Conservation (phyloP, 805 yeast genomes). For the Teunomyces cretensis region DNA sequence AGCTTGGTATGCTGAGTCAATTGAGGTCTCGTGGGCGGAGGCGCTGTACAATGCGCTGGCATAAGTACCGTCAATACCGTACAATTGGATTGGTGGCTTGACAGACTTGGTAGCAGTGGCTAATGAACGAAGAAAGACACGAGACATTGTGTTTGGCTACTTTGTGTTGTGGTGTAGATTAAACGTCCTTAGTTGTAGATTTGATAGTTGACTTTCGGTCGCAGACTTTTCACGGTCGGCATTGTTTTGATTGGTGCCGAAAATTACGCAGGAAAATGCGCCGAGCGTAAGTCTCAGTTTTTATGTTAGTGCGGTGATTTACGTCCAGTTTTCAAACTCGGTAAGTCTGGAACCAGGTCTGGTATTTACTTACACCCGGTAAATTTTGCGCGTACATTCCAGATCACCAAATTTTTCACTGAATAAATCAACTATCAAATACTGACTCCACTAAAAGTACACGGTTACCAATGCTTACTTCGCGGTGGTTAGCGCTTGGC, state of each 20-base stretch:
- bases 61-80: slow-evolving; percentile 94
- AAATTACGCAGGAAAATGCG: not conserved
- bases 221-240: slow-evolving; percentile 5
- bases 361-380: not conserved
- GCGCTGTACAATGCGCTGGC: slow-evolving; percentile 94
- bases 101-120: slow-evolving; percentile 67
- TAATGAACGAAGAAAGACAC: slow-evolving; percentile 66
- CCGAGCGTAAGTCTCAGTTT: not conserved
- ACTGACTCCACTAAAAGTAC: not conserved
- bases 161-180: slow-evolving; percentile 5
- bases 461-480: not conserved
- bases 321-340: not conserved
- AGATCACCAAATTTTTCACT: slow-evolving; percentile 1
- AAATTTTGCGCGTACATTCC: not conserved
- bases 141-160: slow-evolving; percentile 28
- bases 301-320: not conserved
- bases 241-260: slow-evolving; percentile 4
- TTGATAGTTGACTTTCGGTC: slow-evolving; percentile 4
- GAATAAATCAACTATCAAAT: not conserved
- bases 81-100: slow-evolving; percentile 90
- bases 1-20: slow-evolving; percentile 68
- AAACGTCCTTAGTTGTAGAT: slow-evolving; percentile 3
- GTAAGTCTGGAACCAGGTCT: not conserved
- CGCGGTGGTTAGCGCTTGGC: slow-evolving; percentile 1
- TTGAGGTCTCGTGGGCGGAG: slow-evolving; percentile 74